Conservation (phyloP, 2,329 filamentous ascomycete genomes). For the Colletotrichum scovillei region DNA sequence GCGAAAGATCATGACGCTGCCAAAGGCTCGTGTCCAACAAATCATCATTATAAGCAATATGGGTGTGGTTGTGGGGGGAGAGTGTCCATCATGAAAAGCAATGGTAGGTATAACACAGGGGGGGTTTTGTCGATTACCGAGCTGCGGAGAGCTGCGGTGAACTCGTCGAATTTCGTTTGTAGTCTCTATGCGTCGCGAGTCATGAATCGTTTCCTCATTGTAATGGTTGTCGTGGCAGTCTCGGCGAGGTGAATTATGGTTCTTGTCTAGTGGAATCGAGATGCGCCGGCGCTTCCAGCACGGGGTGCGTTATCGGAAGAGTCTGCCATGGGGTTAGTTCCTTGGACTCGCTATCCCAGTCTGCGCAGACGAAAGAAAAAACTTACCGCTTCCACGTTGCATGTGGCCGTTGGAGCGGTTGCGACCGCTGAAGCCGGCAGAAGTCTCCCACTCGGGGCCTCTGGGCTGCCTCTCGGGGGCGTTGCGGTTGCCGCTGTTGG, state of each 20-base stretch:
- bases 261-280: conserved; percentile 36
- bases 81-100: conserved; percentile 36
- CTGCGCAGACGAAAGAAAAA: neutral
- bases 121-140: conserved; percentile 29
- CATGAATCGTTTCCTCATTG: conserved; percentile 38
- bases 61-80: conserved; percentile 34
- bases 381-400: conserved; percentile 70
- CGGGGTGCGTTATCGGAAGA: conserved; percentile 57
- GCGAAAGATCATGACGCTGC: conserved; percentile 36
- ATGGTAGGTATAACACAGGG: conserved; percentile 34
- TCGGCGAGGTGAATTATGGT: conserved; percentile 27
- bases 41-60: conserved; percentile 52
- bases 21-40: conserved; percentile 38
- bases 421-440: conserved; percentile 64
- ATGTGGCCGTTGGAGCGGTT: conserved; percentile 69
- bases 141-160: conserved; percentile 20
- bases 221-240: conserved; percentile 27
- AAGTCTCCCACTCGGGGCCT: conserved; percentile 71
- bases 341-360: neutral
- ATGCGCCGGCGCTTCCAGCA: conserved; percentile 42
- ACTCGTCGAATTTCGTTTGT: conserved; percentile 43
- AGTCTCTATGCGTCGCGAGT: conserved; percentile 47
- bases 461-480: conserved; percentile 73
- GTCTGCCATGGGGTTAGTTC: conserved; percentile 42
- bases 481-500: conserved; percentile 55